Conservation (phyloP, 306 rosid genomes). For the Sicyos baderoa region DNA sequence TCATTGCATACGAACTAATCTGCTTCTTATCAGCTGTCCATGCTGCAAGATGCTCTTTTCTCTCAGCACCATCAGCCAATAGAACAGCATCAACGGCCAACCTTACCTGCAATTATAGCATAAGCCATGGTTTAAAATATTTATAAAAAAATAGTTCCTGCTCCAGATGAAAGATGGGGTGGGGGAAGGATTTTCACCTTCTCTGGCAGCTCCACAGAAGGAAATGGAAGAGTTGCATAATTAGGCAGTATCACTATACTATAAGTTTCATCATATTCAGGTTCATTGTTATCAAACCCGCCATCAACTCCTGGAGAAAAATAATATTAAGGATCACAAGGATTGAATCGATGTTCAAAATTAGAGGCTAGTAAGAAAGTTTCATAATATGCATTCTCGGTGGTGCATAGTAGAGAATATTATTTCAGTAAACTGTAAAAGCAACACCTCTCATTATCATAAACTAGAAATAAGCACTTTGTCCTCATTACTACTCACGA, state of each 20-base stretch:
- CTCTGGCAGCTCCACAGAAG: constrained; percentile 95
- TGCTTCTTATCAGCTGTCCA: constrained; percentile 81
- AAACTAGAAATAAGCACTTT: no score
- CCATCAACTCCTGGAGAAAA: constrained; percentile 63
- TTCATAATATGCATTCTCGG: no score
- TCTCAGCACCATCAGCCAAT: constrained; percentile 72
- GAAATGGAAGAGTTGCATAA: constrained; percentile 75
- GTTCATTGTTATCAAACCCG: constrained; percentile 79
- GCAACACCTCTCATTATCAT: no score
- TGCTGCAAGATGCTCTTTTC: constrained; percentile 82
- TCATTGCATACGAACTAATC: constrained; percentile 52
- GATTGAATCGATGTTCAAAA: background rate
- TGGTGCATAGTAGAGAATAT: no score
- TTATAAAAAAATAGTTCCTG: background rate
- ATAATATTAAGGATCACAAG: constrained; percentile 15
- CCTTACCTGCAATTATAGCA: constrained; percentile 52
- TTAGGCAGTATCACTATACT: constrained; percentile 65
- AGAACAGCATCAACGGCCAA: constrained; percentile 81
- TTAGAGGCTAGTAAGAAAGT: no score
- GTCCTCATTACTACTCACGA: no score
- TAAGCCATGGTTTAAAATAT: background rate
- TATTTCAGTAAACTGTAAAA: no score
- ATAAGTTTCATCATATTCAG: constrained; percentile 61
- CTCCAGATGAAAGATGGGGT: no score
- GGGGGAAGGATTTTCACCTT: constrained; percentile 44